A percentile compares a stretch with the other conserved stretches of the same genome.
Evolutionary conservation across 306 rosid genomes (phyloP).

Genomic region (Trifolium pratense): DNA sequence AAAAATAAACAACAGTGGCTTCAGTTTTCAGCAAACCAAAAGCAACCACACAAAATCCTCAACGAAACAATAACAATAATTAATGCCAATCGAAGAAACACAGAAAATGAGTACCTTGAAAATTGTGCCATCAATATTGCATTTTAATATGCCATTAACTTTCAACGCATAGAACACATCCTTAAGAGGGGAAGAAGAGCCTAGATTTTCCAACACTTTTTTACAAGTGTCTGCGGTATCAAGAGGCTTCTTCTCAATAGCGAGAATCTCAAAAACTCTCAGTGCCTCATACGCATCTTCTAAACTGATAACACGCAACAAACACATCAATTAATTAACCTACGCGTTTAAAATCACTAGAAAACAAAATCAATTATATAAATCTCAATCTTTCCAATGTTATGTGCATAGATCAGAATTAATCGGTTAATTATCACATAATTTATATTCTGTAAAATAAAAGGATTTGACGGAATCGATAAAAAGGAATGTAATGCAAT

Average conservation of each 20-base stretch:
- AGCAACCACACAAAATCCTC: constrained; percentile 14
- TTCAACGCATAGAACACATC: constrained; percentile 76
- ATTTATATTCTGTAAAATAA: neutral
- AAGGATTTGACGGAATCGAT: neutral
- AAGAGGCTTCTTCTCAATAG: constrained; percentile 62
- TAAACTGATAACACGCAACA: constrained; percentile 55
- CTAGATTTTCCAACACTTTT: constrained; percentile 67
- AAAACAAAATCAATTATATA: constrained; percentile 7
- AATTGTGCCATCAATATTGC: constrained; percentile 57
- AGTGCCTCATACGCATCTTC: constrained; percentile 83
- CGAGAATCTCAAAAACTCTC: constrained; percentile 77
- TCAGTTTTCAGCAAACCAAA: constrained; percentile 27
- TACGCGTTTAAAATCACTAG: neutral
- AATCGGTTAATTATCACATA: neutral
- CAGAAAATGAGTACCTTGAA: constrained; percentile 62
- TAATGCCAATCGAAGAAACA: constrained; percentile 9
- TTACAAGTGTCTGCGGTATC: constrained; percentile 56
- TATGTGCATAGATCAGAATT: constrained; percentile 26
- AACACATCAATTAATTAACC: constrained; percentile 30
- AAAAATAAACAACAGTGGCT: constrained; percentile 33
- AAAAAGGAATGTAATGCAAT: neutral
- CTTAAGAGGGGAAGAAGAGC: constrained; percentile 61
- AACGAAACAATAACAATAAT: constrained; percentile 21
- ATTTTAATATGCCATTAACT: constrained; percentile 70
- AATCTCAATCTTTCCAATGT: neutral